Percentiles rank a stretch among this genome's conserved stretches.
Evolutionary conservation across 305 asterid genomes (phyloP).

Genomic region (Solanum hybrid): DNA sequence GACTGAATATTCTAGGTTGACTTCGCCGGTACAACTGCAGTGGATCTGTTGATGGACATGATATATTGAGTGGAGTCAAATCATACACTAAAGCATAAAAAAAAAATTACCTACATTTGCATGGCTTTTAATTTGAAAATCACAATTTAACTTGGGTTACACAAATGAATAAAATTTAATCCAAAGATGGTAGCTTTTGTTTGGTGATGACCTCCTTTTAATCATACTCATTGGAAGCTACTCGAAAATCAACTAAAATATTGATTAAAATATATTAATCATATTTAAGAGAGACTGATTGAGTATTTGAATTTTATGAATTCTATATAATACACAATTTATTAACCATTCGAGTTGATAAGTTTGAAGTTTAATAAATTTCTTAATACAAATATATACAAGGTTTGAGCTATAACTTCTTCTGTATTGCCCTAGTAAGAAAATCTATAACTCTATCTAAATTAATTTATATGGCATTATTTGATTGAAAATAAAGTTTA

Average conservation of each 20-base stretch:
- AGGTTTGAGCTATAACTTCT: neutral
- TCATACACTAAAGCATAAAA: no score
- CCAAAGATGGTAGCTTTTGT: neutral
- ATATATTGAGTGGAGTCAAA: no score
- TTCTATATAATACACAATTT: neutral
- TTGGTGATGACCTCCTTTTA: neutral
- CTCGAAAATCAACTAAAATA: neutral
- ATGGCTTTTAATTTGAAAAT: neutral
- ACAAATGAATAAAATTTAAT: neutral
- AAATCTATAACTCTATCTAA: neutral
- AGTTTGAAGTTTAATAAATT: neutral
- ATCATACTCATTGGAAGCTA: neutral
- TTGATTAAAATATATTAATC: neutral
- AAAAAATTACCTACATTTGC: neutral
- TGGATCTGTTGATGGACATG: no score
- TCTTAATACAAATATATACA: neutral
- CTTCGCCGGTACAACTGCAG: rapidly evolving
- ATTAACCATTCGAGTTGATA: neutral
- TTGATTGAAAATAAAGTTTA: neutral
- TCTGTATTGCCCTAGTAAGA: neutral
- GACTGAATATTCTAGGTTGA: no score
- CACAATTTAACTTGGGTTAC: neutral
- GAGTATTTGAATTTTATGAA: neutral
- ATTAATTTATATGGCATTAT: neutral
- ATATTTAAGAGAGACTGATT: no score